These are phyloP conservation scores for Sequoia sempervirens DNA, from an alignment of 75 land plant species.

Conservation along the genomic window DNA sequence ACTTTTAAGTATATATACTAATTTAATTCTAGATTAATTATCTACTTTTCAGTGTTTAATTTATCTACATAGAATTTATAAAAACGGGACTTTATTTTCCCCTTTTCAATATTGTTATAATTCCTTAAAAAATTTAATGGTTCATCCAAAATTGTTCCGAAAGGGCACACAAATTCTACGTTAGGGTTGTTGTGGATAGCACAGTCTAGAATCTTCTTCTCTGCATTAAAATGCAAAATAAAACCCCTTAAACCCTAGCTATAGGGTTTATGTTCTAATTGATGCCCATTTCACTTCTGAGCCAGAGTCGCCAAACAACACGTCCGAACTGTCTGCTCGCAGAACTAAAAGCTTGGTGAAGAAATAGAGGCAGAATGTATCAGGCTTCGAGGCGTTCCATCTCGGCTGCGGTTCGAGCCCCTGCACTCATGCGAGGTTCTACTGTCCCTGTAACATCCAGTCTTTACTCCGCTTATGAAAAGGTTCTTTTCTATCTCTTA, in stretches of 20 bases:
- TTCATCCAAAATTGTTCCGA: no score
- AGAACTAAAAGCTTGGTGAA: background rate
- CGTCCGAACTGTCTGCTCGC: background rate
- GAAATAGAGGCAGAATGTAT: conserved; percentile 23
- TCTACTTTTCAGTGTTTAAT: no score
- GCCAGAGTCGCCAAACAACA: background rate
- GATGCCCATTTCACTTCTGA: no score
- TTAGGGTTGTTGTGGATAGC: no score
- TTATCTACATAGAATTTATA: no score
- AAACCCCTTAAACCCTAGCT: background rate
- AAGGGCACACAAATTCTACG: no score
- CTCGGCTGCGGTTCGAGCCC: conserved; percentile 30
- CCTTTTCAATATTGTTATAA: no score
- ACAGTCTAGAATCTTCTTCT: no score
- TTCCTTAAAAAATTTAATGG: no score
- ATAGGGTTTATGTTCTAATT: background rate
- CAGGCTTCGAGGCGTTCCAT: conserved; percentile 43
- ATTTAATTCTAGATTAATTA: no score
- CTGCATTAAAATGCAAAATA: background rate
- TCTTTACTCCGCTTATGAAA: background rate
- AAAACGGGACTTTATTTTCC: no score
- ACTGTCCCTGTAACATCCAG: conserved; percentile 17
- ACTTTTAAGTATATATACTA: no score
- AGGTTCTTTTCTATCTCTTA: background rate
- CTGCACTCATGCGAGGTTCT: conserved; percentile 2